Evolutionary conservation across 1,284 basidiomycete genomes (phyloP), one percentile per base, ranked within the genome.

Genomic region (Rhodotorula mucilaginosa): DNA sequence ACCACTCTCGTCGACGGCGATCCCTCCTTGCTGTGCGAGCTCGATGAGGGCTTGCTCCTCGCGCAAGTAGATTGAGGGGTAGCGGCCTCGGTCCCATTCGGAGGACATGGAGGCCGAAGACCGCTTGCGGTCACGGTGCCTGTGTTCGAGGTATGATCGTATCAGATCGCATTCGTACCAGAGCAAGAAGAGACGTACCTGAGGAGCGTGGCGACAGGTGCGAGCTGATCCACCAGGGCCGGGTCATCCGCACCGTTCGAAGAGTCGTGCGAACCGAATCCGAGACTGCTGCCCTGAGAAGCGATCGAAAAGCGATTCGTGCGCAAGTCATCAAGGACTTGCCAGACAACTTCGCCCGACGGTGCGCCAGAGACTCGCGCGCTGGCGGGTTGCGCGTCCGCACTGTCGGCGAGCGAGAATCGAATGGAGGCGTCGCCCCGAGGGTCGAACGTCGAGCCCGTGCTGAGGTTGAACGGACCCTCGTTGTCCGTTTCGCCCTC

Each of bases 231-330:
- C 8, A 19, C 58, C 5, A 18, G 10, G 23, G 59, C 29, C 2
- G 31, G 19, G 75, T 87, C 87, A 44, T 64, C 63, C 71, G 88
- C 44, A 7, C 61, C 70, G 44, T 68, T 57, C 87, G 0, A 87
- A 86, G 56, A 88, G 83, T 66, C 46, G 47, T 61, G 51, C 61
- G 71, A 72, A 5, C 69, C 69, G 26, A 74, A 64, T 1, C 31
- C 23, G 39, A 51, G 49, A 57, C 71, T 73, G 51, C 61, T 61
- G 44, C 61, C 63, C 47, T 67, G 67, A 19, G 68, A 68, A 12
- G 68, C 5, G 23, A 52, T 57, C 52, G 68, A 72, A 3, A 68
- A 26, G 15, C 70, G 68, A n/a, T 68, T 58, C 61, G 58, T 61
- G 51, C 73, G 62, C 19, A 72, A 31, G 56, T 74, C 73, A 48